Conservation (phyloP, 805 yeast species). For the Aciculoconidium aculeatum region DNA sequence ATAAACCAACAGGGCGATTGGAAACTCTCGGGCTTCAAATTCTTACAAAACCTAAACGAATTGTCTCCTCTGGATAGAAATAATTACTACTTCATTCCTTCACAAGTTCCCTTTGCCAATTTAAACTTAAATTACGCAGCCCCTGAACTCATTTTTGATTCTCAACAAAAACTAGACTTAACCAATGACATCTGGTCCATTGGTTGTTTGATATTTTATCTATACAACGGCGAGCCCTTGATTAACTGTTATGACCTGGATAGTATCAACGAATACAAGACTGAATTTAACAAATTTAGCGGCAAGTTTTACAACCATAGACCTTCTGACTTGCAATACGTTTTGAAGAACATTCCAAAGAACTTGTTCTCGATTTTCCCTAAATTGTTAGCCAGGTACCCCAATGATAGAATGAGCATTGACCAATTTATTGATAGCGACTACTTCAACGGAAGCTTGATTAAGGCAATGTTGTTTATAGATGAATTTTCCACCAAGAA, state of each 20-base stretch:
- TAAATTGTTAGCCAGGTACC: conserved; percentile 49
- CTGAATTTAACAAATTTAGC: conserved; percentile 45
- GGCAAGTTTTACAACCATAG: conserved; percentile 36
- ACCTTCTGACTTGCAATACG: conserved; percentile 31
- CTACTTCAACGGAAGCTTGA: conserved; percentile 76
- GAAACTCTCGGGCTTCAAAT: conserved; percentile 75
- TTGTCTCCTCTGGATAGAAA: conserved; percentile 40
- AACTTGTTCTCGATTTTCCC: conserved; percentile 46
- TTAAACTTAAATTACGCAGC: conserved; percentile 71
- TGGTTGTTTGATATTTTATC: conserved; percentile 67
- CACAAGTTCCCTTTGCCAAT: conserved; percentile 75
- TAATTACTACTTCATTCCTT: conserved; percentile 63
- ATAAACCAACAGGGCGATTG: conserved; percentile 87
- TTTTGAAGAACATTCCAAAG: conserved; percentile 54
- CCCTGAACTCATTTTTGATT: conserved; percentile 75
- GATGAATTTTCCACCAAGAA: conserved; percentile 80
- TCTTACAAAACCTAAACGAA: conserved; percentile 45
- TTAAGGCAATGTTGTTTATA: conserved; percentile 71
- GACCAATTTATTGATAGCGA: conserved; percentile 65
- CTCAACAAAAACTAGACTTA: conserved; percentile 44
- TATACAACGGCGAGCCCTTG: conserved; percentile 54
- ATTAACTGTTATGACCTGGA: conserved; percentile 39
- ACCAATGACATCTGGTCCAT: conserved; percentile 81
- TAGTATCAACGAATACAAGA: conserved; percentile 55
- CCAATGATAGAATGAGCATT: conserved; percentile 53